Evolutionary conservation across 2,329 filamentous ascomycete species (phyloP).

Genomic region (Botrytis elliptica): DNA sequence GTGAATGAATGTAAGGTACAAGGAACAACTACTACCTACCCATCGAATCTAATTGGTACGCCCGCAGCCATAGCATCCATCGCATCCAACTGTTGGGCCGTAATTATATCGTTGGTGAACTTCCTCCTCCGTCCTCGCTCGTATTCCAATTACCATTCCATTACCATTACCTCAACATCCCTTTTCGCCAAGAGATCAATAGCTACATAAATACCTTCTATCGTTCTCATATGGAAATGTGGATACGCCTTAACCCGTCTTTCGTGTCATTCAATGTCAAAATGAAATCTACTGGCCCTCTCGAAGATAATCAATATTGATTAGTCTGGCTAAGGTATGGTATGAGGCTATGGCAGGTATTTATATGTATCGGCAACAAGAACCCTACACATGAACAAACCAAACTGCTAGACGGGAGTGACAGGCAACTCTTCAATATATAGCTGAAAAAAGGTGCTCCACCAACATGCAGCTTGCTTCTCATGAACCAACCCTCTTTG

Average conservation of each 20-base stretch:
- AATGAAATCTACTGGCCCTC: not conserved
- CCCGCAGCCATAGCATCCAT: not conserved
- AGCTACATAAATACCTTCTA: not conserved
- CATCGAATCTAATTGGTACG: not conserved
- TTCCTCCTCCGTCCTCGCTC: not conserved
- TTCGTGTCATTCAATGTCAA: not conserved
- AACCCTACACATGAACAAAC: not conserved
- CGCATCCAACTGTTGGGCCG: not conserved
- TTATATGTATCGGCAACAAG: not conserved
- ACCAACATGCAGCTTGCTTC: conserved; percentile 1
- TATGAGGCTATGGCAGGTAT: conserved; percentile 1
- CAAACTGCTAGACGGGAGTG: not conserved
- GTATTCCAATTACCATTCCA: not conserved
- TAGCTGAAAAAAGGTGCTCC: not conserved
- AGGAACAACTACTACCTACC: not conserved
- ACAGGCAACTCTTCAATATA: not conserved
- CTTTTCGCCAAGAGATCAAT: not conserved
- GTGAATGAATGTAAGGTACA: not conserved
- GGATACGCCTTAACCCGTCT: not conserved
- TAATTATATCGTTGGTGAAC: not conserved
- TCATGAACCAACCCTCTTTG: not conserved
- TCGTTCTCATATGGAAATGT: not conserved
- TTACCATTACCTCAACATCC: not conserved
- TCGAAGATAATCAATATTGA: not conserved
- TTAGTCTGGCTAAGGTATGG: not conserved